Base-by-base conservation (phyloP, 2,329 filamentous ascomycete species). In the Myriosclerotinia curreyana region DNA sequence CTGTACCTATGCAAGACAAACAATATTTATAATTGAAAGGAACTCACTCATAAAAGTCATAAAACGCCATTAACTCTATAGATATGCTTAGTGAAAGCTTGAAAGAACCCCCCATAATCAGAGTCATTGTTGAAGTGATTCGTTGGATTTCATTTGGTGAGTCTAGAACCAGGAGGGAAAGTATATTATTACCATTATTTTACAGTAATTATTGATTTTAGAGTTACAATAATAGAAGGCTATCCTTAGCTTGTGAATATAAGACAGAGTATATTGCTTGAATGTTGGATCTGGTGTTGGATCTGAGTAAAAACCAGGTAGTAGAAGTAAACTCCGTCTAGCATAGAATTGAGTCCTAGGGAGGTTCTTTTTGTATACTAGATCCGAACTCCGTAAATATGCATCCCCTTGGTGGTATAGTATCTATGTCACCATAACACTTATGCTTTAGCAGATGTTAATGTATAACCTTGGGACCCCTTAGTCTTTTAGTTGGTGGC, bases 381-480 rank as follows among this genome's bases (percentile, higher is more conserved):
- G 6, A 31, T 31, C 28, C 28, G 38, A 42, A 42, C 5, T 17
- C 5, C 15, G 5, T 42, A 6, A 40, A 7, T 11, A 12, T 4
- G 11, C 42, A 2, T 15, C 36, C 44, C 31, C 25, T 22, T 44
- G 46, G 54, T 46, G 25, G 25, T n/a, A 46, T 34, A 17, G 3
- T 42, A 5, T 42, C 17, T n/a, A 34, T 34, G 28, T 58, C 40
- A 58, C 54, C 28, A 46, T 44, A 17, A n/a, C n/a, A n/a, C n/a
- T n/a, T n/a, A n/a, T n/a, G n/a, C n/a, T 25, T 20, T 56, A 56
- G 54, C 25, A 56, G 25, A 46, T 56, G 31, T 38, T 56, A 44
- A 56, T 56, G 53, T 56, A 56, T 44, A 56, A 44, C 38, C 53
- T 44, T 44, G 53, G 38, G 17, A 44, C 44, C 44, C 44, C 44